Evolutionary conservation across 257 asterid species (phyloP).

Genomic region (Scutellaria minor): DNA sequence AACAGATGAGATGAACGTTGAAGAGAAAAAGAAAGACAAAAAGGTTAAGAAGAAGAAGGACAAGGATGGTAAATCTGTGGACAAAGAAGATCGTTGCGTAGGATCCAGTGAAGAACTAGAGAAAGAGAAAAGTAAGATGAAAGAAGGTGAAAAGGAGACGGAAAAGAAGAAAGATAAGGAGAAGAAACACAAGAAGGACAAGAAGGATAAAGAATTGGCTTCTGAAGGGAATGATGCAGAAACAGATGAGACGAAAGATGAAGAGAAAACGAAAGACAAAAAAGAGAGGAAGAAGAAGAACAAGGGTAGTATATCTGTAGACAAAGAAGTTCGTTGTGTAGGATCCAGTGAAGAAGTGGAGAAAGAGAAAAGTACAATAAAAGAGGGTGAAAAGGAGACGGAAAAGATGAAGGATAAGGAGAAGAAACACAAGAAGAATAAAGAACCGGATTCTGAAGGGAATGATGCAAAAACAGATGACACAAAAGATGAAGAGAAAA

Average conservation of each 20-base stretch:
- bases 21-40: constrained; percentile 23
- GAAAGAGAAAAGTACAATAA: constrained; percentile 20
- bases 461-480: constrained; percentile 4
- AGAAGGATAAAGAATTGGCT: constrained; percentile 17
- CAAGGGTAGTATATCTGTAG: constrained; percentile 32
- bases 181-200: constrained; percentile 33
- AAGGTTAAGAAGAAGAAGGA: constrained; percentile 27
- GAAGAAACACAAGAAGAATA: constrained; percentile 21
- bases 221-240: background rate
- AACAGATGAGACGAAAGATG: too few species aligned
- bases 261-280: constrained; percentile 22
- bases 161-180: constrained; percentile 38
- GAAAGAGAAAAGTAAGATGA: constrained; percentile 21
- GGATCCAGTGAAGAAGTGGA: constrained; percentile 23
- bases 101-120: constrained; percentile 23
- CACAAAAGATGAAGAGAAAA: background rate
- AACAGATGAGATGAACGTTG: background rate
- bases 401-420: background rate
- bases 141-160: constrained; percentile 28
- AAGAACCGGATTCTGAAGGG: background rate
- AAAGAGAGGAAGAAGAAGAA: constrained; percentile 27
- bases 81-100: constrained; percentile 17
- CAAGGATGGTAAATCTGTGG: constrained; percentile 32
- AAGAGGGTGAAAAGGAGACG: constrained; percentile 26
- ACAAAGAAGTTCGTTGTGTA: constrained; percentile 17